These are phyloP conservation scores for Lyophyllum decastes DNA, from an alignment of 768 basidiomycete genomes.

Conservation along the genomic window DNA sequence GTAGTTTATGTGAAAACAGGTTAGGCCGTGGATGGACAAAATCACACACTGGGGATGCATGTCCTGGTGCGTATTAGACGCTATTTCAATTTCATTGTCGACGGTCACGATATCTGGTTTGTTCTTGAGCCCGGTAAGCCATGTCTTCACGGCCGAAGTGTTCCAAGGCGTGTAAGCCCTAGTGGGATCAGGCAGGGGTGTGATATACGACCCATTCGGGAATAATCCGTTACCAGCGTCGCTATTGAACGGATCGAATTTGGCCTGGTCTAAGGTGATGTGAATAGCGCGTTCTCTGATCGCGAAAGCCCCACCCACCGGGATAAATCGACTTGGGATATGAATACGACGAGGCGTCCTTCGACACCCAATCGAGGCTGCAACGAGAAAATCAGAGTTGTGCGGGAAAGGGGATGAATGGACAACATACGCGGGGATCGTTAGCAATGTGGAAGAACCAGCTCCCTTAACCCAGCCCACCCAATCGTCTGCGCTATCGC, in stretches of 20 bases:
- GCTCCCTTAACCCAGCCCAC: conserved; percentile 47
- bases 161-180: conserved; percentile 51
- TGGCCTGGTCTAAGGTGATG: conserved; percentile 36
- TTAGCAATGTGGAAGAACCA: conserved; percentile 43
- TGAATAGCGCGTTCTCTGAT: neutral
- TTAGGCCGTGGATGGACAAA: neutral
- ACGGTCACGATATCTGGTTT: conserved; percentile 50
- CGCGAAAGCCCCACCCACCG: conserved; percentile 25
- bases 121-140: conserved; percentile 46
- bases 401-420: neutral
- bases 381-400: neutral
- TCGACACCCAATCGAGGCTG: conserved; percentile 59
- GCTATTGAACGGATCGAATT: conserved; percentile 47
- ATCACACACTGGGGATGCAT: conserved; percentile 49
- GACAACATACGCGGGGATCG: conserved; percentile 46
- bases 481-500: conserved; percentile 49
- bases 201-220: conserved; percentile 47
- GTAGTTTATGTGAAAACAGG: neutral
- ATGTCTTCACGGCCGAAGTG: conserved; percentile 39
- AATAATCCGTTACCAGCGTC: conserved; percentile 51
- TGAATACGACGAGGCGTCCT: conserved; percentile 54
- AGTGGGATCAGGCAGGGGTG: conserved; percentile 39
- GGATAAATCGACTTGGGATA: conserved; percentile 47
- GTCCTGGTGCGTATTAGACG: conserved; percentile 53
- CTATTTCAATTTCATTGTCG: conserved; percentile 62